Conservation (phyloP, 2,329 filamentous ascomycete species). For the Plenodomus biglobosus region DNA sequence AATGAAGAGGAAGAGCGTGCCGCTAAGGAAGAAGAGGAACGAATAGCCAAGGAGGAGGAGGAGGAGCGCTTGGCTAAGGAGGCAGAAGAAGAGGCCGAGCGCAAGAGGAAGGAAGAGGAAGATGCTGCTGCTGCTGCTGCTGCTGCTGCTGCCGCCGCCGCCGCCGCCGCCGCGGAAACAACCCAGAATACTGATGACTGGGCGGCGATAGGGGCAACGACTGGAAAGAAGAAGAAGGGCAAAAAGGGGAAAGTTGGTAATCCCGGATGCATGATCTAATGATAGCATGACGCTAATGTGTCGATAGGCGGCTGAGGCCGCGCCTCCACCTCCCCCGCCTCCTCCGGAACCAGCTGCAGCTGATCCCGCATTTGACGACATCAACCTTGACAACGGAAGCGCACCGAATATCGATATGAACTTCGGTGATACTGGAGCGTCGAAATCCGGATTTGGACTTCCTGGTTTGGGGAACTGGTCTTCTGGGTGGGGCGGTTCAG, state of each 20-base stretch:
- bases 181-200: constrained; percentile 36
- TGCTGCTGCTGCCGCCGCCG: constrained; percentile 31
- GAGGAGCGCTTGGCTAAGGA: constrained; percentile 42
- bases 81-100: constrained; percentile 45
- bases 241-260: constrained; percentile 46
- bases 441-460: constrained; percentile 32
- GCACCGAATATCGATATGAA: constrained; percentile 53
- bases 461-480: constrained; percentile 25
- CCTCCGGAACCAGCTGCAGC: constrained; percentile 33
- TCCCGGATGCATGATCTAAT: constrained; percentile 26
- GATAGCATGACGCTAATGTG: constrained; percentile 34
- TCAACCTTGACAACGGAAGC: constrained; percentile 48
- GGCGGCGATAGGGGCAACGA: constrained; percentile 25
- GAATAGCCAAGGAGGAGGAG: constrained; percentile 33
- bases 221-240: constrained; percentile 41
- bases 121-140: constrained; percentile 38
- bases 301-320: constrained; percentile 29
- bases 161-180: constrained; percentile 30
- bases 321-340: constrained; percentile 30
- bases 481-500: constrained; percentile 29
- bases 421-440: constrained; percentile 40
- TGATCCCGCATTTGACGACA: constrained; percentile 49
- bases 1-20: constrained; percentile 41
- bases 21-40: constrained; percentile 42
- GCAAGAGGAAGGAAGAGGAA: constrained; percentile 39